Evolutionary conservation across 2,329 filamentous ascomycete species (phyloP), one percentile per base, ranked within the genome.

Genomic region (Berkeleyomyces basicola): DNA sequence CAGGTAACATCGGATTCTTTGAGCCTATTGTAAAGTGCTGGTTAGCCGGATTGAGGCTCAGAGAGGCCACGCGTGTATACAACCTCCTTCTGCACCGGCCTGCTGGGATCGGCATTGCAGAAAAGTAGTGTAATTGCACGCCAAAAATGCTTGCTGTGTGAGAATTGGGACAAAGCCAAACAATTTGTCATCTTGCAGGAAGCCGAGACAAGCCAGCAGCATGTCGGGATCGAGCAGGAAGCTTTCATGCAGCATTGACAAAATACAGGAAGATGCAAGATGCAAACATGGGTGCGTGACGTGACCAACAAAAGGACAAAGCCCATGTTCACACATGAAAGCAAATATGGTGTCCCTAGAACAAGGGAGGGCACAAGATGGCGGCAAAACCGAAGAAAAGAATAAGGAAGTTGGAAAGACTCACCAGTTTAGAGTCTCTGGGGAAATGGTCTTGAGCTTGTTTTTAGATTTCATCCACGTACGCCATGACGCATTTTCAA

Each of bases 1-100:
- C 92, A 99, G 55, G 92, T 96, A 40, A 96, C 90, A 73, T 99
- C 92, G 72, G 88, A 93, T 69, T 97, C 93, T 72, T 97, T 99
- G 65, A 96, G 79, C 91, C 90, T 96, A 69, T 57, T 43, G 46
- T n/a, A 11, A 53, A 36, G 39, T 39, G 51, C 11, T 31, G 51
- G 51, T 55, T 55, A 55, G 51, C 51, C 11, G 11, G 51, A 55
- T 55, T 7, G 31, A 9, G 33, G 36, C 51, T 46, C 33, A 37
- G n/a, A 37, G 33, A 55, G 36, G 59, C 3, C 39, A 31, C 14
- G 37, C 16, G 64, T 59, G 39, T 23, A 23, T 1, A 23, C 23
- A 23, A 23, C 23, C 23, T 23, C 23, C 23, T 23, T 23, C 23
- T 23, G 23, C 23, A 23, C 23, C 23, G 23, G 23, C 23, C 23